These are phyloP conservation scores for Cordyceps sp. DNA, from an alignment of 2,329 filamentous ascomycete genomes.

Conservation along the genomic window DNA sequence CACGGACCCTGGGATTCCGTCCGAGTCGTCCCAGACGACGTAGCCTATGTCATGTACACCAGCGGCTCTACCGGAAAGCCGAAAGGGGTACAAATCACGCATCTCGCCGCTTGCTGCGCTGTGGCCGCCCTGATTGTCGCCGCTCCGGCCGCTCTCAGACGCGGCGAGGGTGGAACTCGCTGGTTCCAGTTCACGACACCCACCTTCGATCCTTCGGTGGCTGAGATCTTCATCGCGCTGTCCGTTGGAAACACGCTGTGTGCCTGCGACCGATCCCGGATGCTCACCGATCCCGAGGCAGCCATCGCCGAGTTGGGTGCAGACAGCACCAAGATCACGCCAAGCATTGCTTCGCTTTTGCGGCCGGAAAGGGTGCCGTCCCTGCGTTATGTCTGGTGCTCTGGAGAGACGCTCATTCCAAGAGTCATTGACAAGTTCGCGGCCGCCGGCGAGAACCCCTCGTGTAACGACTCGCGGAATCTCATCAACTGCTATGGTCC, in stretches of 20 bases:
- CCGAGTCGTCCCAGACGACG: not conserved
- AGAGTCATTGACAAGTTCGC: not conserved
- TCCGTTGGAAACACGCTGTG: not conserved
- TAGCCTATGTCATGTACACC: not conserved
- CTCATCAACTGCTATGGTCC: not conserved
- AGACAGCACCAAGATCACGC: not conserved
- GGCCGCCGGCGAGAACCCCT: not conserved
- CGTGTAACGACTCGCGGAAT: not conserved
- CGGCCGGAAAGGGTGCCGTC: not conserved
- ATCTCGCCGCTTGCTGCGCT: not conserved
- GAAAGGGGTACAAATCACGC: not conserved
- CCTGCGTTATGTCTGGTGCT: not conserved
- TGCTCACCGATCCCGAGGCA: not conserved
- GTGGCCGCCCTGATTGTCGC: not conserved
- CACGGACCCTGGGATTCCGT: not conserved
- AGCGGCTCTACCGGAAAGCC: not conserved
- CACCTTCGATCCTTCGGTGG: not conserved
- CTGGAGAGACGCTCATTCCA: not conserved
- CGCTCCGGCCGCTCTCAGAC: not conserved
- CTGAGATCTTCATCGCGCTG: not conserved
- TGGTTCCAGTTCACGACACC: not conserved
- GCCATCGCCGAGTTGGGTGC: not conserved
- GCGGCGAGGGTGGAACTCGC: not conserved
- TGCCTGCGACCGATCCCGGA: not conserved
- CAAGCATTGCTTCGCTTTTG: not conserved